Percentiles rank a stretch among this genome's conserved stretches.
Evolutionary conservation across 345 rosid species (phyloP).

Genomic region (Corchorus olitorius): DNA sequence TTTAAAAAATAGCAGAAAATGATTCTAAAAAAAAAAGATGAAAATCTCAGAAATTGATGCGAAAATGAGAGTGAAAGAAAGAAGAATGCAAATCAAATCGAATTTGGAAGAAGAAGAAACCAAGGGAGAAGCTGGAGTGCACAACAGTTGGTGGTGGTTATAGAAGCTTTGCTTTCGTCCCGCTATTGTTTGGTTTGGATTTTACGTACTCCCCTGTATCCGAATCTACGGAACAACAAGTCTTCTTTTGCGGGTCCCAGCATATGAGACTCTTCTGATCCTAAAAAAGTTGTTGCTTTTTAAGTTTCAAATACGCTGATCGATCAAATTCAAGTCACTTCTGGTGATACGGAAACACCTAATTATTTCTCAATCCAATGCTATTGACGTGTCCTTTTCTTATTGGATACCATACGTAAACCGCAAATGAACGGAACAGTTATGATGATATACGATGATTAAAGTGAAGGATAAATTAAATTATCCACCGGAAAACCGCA

Average conservation of each 20-base stretch:
- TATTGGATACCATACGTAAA: not conserved
- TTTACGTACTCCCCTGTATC: not conserved
- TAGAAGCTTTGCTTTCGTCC: not conserved
- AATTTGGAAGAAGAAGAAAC: not conserved
- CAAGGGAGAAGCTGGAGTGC: not conserved
- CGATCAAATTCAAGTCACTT: not conserved
- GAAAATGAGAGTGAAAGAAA: no score
- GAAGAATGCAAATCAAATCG: no score
- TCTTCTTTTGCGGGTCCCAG: not conserved
- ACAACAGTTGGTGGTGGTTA: not conserved
- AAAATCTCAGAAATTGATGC: no score
- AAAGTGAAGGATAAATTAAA: not conserved
- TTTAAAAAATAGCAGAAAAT: no score
- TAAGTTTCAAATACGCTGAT: not conserved
- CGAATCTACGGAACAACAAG: not conserved
- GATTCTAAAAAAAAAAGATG: no score
- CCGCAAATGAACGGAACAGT: not conserved
- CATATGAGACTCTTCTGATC: not conserved
- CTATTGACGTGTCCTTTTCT: not conserved
- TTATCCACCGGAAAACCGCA: not conserved
- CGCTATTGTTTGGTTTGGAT: not conserved
- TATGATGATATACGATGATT: not conserved
- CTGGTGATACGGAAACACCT: not conserved
- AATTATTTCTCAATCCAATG: not conserved
- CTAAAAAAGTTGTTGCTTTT: not conserved